Evolutionary conservation across 140 eudicot species (phyloP).

Genomic region (Oenanthe javanica): DNA sequence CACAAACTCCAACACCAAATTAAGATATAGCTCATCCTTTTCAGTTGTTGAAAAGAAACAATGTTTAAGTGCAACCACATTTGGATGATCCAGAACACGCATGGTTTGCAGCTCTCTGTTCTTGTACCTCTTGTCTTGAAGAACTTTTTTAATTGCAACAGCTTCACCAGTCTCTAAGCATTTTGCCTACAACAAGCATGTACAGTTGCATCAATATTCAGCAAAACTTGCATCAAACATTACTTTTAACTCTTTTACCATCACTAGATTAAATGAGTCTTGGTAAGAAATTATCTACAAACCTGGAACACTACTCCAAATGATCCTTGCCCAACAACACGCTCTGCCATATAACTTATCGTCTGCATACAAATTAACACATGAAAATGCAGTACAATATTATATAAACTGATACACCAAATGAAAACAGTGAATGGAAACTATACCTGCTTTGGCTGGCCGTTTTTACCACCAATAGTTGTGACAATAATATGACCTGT

Average conservation of each 20-base stretch:
- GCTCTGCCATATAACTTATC: constrained; percentile 91
- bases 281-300: neutral
- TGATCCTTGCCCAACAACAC: constrained; percentile 84
- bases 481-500: constrained; percentile 91
- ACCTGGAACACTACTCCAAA: constrained; percentile 93
- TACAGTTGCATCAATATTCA: neutral
- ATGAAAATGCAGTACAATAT: constrained; percentile 5
- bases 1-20: constrained; percentile 79
- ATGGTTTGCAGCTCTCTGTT: constrained; percentile 91
- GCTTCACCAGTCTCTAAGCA: constrained; percentile 92
- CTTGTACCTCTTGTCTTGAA: constrained; percentile 88
- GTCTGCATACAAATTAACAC: constrained; percentile 34
- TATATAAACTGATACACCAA: neutral
- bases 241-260: neutral
- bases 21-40: constrained; percentile 78
- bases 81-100: constrained; percentile 87
- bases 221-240: neutral
- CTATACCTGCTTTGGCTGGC: constrained; percentile 75
- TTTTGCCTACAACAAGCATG: constrained; percentile 44
- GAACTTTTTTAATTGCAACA: constrained; percentile 85
- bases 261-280: neutral
- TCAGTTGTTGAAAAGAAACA: constrained; percentile 91
- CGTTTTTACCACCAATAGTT: constrained; percentile 85
- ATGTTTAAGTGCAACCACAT: constrained; percentile 81
- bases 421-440: neutral